Evolutionary conservation across 2,329 filamentous ascomycete species (phyloP).

Genomic region (Davidsoniella virescens): DNA sequence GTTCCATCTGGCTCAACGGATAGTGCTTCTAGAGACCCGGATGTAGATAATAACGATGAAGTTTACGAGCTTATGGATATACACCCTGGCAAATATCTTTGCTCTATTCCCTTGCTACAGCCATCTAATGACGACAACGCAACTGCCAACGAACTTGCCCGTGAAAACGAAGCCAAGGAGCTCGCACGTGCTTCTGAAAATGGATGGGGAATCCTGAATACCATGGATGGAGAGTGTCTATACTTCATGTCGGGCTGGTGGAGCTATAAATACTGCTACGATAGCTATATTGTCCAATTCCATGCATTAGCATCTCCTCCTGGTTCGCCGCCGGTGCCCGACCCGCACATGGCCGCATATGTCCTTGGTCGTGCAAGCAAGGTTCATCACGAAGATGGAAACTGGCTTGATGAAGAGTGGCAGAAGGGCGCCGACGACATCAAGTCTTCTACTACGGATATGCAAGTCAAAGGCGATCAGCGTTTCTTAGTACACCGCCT

Average conservation of each 20-base stretch:
- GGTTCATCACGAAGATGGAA: conserved; percentile 16
- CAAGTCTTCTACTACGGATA: conserved; percentile 25
- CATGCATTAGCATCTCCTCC: conserved; percentile 57
- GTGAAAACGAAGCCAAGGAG: conserved; percentile 65
- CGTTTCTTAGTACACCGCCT: conserved; percentile 75
- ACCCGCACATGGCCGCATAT: conserved; percentile 60
- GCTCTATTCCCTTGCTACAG: conserved; percentile 59
- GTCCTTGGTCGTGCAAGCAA: conserved; percentile 43
- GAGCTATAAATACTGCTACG: conserved; percentile 92
- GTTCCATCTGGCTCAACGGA: conserved; percentile 20
- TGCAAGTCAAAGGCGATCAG: conserved; percentile 70
- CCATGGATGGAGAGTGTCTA: conserved; percentile 65
- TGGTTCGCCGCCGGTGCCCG: conserved; percentile 59
- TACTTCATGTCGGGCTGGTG: conserved; percentile 80
- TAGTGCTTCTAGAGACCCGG: conserved; percentile 2
- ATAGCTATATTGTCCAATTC: conserved; percentile 74
- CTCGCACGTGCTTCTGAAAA: conserved; percentile 58
- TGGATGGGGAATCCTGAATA: conserved; percentile 64
- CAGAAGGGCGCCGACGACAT: conserved; percentile 15
- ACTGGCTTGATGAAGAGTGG: conserved; percentile 17
- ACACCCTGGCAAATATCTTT: conserved; percentile 59
- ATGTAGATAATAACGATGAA: conserved; percentile 10
- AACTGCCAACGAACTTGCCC: conserved; percentile 48
- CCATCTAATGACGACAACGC: conserved; percentile 40
- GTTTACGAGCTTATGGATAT: conserved; percentile 63